phyloP scores from a whole-genome alignment of 345 rosid species.

The Citrus maxima region DNA sequence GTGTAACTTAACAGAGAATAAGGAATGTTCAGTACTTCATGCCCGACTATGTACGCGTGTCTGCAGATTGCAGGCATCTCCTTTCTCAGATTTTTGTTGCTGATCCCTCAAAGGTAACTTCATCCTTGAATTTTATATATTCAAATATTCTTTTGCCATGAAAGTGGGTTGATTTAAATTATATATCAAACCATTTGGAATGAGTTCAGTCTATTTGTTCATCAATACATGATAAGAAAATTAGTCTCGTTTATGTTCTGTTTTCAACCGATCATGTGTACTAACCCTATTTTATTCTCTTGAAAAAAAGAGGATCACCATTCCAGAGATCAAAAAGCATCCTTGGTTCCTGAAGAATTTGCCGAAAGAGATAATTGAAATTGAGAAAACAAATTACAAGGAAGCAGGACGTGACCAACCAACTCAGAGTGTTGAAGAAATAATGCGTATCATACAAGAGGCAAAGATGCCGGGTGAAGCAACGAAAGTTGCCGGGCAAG shows the following conservation, averaged over 20 bases:
- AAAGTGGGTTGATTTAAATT: not conserved
- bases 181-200: not conserved
- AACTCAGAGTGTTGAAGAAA: constrained; percentile 42
- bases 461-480: constrained; percentile 35
- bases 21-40: constrained; percentile 58
- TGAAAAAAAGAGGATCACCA: constrained; percentile 48
- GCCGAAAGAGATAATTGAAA: constrained; percentile 54
- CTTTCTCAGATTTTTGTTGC: constrained; percentile 66
- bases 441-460: constrained; percentile 43
- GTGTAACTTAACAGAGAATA: constrained; percentile 44
- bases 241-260: not conserved
- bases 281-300: constrained; percentile 3
- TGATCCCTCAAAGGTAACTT: constrained; percentile 55
- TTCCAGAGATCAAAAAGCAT: constrained; percentile 64
- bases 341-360: constrained; percentile 67
- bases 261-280: not conserved
- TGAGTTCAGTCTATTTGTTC: not conserved
- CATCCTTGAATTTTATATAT: not conserved
- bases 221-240: not conserved
- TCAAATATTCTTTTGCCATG: not conserved
- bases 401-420: constrained; percentile 29
- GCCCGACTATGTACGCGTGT: constrained; percentile 66
- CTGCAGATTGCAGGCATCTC: constrained; percentile 56
- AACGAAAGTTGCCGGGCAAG: constrained; percentile 22
- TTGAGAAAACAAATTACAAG: constrained; percentile 41